Evolutionary conservation across 306 rosid species (phyloP).

Genomic region (Cyamopsis tetragonoloba): DNA sequence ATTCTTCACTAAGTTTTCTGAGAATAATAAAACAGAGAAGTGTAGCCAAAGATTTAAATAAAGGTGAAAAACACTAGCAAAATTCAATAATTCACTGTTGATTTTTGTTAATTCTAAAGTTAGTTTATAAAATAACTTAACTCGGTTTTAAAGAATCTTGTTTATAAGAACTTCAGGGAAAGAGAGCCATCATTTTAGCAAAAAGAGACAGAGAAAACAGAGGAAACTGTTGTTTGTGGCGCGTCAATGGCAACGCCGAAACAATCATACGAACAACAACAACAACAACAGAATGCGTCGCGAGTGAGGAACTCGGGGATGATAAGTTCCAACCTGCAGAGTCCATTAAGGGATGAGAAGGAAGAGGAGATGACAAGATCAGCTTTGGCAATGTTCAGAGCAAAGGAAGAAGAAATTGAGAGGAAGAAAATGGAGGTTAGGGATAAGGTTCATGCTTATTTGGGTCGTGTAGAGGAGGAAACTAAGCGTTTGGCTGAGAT

Average conservation of each 20-base stretch:
- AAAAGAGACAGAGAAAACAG: conserved; percentile 29
- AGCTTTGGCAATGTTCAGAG: conserved; percentile 62
- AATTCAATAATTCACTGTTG: conserved; percentile 24
- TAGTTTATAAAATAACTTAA: conserved; percentile 43
- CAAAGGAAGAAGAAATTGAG: conserved; percentile 93
- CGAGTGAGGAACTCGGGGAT: conserved; percentile 53
- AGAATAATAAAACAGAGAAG: conserved; percentile 14
- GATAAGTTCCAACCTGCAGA: conserved; percentile 40
- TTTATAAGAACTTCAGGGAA: conserved; percentile 56
- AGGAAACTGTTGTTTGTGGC: conserved; percentile 32
- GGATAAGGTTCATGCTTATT: conserved; percentile 68
- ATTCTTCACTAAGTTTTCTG: conserved; percentile 31
- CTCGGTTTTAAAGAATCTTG: conserved; percentile 56
- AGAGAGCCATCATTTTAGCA: conserved; percentile 52
- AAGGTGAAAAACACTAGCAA: conserved; percentile 36
- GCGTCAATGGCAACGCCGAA: conserved; percentile 65
- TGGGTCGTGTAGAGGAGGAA: conserved; percentile 70
- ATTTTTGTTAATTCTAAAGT: conserved; percentile 23
- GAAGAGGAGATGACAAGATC: conserved; percentile 87
- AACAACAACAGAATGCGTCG: conserved; percentile 34
- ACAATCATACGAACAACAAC: conserved; percentile 53
- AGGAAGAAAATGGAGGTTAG: conserved; percentile 78
- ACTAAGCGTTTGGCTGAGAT: conserved; percentile 82
- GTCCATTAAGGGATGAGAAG: conserved; percentile 59
- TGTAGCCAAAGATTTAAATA: conserved; percentile 29